Evolutionary conservation across 169 alveolate species (phyloP), one percentile per base, ranked within the genome.

Genomic region (Blepharisma undulans): DNA sequence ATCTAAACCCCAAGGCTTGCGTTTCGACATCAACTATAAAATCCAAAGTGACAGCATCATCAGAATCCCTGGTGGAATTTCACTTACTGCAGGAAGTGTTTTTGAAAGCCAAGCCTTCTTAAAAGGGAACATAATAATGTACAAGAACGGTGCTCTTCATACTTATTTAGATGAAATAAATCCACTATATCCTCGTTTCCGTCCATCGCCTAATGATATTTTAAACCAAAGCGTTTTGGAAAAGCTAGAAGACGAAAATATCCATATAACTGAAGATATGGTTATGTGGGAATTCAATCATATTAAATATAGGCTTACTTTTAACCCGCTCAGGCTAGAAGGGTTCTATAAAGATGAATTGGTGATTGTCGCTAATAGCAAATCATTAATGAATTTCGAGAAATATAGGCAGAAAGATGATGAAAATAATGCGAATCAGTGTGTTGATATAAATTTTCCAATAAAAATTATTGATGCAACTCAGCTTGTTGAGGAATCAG

Each of bases 321-420:
- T 77, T 14, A 79, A 76, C 6, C 93, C 92, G 19, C 79, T 92
- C 77, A 88, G 22, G 22, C 78, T 92, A 16, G 78, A 92, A 60
- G 89, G 72, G 34, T 92, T 29, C 33, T 71, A 59, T 30, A 72
- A 89, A 33, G 91, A 88, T 29, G 66, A 21, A 22, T 29, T 89
- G 71, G 48, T 89, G 4, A 6, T 19, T 18, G 72, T 84, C 5
- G 71, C 84, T 30, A 92, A 92, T 74, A 93, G 90, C 10, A 92
- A 88, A 61, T 72, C 78, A 21, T 76, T 92, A 12, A 34, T 92
- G 72, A 92, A 92, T 33, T 92, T 92, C 76, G 94, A 92, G 33
- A 92, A 93, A 34, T 82, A 89, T 66, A 92, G 94, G 66, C 78
- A 88, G 30, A 48, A 29, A 2, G 88, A 87, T 12, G 18, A 4